Evolutionary conservation across 371 early-diverging fungal genomes (phyloP), one percentile per base, ranked within the genome.

Genomic region (Phascolomyces articulosus): DNA sequence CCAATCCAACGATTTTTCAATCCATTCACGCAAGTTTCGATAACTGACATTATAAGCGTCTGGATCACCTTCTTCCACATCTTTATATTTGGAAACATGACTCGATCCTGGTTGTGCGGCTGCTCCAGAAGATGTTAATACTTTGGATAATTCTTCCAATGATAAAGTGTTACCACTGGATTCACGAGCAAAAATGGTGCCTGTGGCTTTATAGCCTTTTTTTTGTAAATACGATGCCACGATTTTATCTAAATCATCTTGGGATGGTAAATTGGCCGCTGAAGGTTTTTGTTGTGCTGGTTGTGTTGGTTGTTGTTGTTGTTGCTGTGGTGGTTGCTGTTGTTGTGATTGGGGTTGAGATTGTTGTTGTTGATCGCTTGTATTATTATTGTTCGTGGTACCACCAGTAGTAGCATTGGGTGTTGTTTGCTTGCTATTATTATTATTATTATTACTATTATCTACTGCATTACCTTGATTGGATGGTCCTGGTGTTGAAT

Each of bases 1-100:
- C 65, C 87, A 78, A 69, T 99, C 99, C 51, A 99, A 84, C 13
- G 97, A 97, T 65, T 93, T 95, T 63, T 97, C 94, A 40, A 98
- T 90, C 99, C 98, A 99, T 57, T 86, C 84, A 60, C 92, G 80
- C 61, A 99, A 84, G 69, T 85, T 86, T 16, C 78, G 77, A 77
- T 97, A 99, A 58, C 88, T 86, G 40, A 81, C 70, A 40, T 86
- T 85, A 66, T 95, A 92, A 13, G 90, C 90, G 53, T 90, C 87
- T 2, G 95, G 90, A 67, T 93, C 90, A 18, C 86, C 89, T 48
- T 86, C 79, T 69, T 94, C 94, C 1, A 81, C 83, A 65, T 93
- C 90, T 65, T 87, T 84, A 72, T 87, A 87, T 55, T 86, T 83
- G 60, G 91, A 74, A 23, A 91, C 79, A 66, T 87, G 88, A 54